Evolutionary conservation across 192 early-diverging fungal species (phyloP).

Genomic region (Phycomyces nitens): DNA sequence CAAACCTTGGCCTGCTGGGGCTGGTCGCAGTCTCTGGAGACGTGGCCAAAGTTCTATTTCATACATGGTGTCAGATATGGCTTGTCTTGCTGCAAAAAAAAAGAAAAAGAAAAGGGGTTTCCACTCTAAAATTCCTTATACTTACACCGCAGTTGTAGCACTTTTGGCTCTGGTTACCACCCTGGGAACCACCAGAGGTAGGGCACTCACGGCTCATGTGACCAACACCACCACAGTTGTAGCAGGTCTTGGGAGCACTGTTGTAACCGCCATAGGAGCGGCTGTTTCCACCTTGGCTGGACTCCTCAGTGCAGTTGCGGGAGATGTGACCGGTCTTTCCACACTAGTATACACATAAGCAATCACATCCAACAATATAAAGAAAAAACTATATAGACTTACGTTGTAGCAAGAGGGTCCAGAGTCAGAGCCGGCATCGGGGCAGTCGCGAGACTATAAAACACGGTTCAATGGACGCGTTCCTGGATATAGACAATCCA

Average conservation of each 20-base stretch:
- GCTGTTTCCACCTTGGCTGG: slow-evolving; percentile 16
- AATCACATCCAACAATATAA: too few relatives aligned
- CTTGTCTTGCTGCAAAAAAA: too few relatives aligned
- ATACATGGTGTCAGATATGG: not conserved
- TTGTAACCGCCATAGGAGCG: slow-evolving; percentile 12
- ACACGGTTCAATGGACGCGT: not conserved
- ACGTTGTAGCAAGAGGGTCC: slow-evolving; percentile 50
- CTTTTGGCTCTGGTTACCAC: slow-evolving; percentile 18
- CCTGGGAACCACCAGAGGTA: slow-evolving; percentile 8
- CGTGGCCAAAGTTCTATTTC: slow-evolving; percentile 27
- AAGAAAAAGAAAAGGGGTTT: too few relatives aligned
- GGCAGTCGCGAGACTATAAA: slow-evolving; percentile 47
- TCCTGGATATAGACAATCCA: too few relatives aligned
- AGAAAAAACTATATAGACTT: slow-evolving; percentile 8
- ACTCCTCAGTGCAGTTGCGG: slow-evolving; percentile 44
- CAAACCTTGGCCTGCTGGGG: slow-evolving; percentile 38
- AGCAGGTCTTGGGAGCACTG: slow-evolving; percentile 21
- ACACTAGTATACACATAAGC: slow-evolving; percentile 23
- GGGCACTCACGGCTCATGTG: slow-evolving; percentile 37
- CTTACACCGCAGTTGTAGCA: slow-evolving; percentile 42
- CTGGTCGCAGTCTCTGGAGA: slow-evolving; percentile 32
- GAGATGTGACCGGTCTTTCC: slow-evolving; percentile 51
- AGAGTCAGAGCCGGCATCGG: slow-evolving; percentile 30
- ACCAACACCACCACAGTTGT: slow-evolving; percentile 31
- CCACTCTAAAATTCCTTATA: too few relatives aligned